These are phyloP conservation scores for Penicillium sp. DNA, from an alignment of 2,329 filamentous ascomycete genomes.

Conservation along the genomic window DNA sequence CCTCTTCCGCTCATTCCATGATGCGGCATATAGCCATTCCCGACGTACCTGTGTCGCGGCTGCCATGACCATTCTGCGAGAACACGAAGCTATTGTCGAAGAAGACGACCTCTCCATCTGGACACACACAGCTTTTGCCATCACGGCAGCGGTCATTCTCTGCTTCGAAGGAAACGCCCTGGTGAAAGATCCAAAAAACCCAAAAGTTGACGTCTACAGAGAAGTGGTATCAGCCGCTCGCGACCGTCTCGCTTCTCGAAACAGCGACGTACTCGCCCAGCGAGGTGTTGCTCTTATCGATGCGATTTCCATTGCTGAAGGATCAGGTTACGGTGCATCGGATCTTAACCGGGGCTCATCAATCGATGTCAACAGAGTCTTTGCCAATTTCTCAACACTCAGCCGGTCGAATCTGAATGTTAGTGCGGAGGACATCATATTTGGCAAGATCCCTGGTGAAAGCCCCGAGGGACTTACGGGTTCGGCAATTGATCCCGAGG, in stretches of 20 bases:
- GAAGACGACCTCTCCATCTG: conserved; percentile 27
- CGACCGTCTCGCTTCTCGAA: conserved; percentile 18
- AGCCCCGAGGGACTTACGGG: conserved; percentile 11
- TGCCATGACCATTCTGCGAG: conserved; percentile 39
- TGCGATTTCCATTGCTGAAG: conserved; percentile 24
- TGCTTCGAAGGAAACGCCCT: conserved; percentile 26
- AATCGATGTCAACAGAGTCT: conserved; percentile 23
- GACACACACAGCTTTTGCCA: conserved; percentile 29
- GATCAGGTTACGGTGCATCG: neutral
- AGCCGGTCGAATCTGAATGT: conserved; percentile 15
- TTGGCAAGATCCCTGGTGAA: conserved; percentile 9
- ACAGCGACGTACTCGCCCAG: conserved; percentile 25
- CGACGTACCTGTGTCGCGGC: conserved; percentile 40
- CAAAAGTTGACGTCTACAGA: conserved; percentile 20
- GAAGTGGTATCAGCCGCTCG: conserved; percentile 23
- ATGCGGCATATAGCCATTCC: conserved; percentile 34
- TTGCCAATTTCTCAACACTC: conserved; percentile 23
- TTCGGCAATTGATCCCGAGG: conserved; percentile 11
- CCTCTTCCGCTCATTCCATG: conserved; percentile 35
- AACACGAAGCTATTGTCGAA: conserved; percentile 26
- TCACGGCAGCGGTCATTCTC: conserved; percentile 28
- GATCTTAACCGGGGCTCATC: conserved; percentile 3
- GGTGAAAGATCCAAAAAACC: conserved; percentile 10
- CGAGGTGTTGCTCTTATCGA: conserved; percentile 27
- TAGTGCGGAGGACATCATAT: conserved; percentile 16